Conservation (phyloP, 371 early-diverging fungal genomes). For the Actinomortierella wolfii region DNA sequence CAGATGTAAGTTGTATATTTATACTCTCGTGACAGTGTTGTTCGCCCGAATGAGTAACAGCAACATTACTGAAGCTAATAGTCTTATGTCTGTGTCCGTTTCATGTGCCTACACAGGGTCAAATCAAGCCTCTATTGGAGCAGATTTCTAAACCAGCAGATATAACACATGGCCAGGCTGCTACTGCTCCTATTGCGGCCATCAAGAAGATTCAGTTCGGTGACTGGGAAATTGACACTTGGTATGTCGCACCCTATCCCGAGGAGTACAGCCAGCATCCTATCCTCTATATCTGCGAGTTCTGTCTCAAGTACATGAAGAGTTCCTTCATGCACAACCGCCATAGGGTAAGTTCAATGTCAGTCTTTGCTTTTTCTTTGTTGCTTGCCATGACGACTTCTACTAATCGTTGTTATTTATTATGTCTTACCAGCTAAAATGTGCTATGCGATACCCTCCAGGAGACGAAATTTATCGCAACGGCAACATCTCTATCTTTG, state of each 20-base stretch:
- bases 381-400: slow-evolving; percentile 11
- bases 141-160: neutral
- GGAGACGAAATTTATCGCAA: slow-evolving; percentile 99
- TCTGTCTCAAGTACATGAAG: slow-evolving; percentile 96
- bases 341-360: slow-evolving; percentile 61
- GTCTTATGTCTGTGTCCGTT: too few species aligned
- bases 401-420: neutral
- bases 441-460: slow-evolving; percentile 90
- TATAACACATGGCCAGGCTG: neutral
- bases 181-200: slow-evolving; percentile 46
- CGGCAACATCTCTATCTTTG: slow-evolving; percentile 86
- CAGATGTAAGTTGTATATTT: slow-evolving; percentile 48
- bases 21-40: neutral
- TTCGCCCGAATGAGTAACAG: too few species aligned
- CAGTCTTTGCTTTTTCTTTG: neutral
- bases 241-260: slow-evolving; percentile 99
- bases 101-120: too few species aligned
- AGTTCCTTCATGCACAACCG: slow-evolving; percentile 67
- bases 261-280: slow-evolving; percentile 84
- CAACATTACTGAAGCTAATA: too few species aligned
- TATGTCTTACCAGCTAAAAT: slow-evolving; percentile 61
- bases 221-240: slow-evolving; percentile 84
- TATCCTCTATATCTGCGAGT: slow-evolving; percentile 93
- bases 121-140: neutral
- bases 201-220: slow-evolving; percentile 84